Base-by-base conservation (phyloP, 768 basidiomycete species). In the Trametopsis cervina region DNA sequence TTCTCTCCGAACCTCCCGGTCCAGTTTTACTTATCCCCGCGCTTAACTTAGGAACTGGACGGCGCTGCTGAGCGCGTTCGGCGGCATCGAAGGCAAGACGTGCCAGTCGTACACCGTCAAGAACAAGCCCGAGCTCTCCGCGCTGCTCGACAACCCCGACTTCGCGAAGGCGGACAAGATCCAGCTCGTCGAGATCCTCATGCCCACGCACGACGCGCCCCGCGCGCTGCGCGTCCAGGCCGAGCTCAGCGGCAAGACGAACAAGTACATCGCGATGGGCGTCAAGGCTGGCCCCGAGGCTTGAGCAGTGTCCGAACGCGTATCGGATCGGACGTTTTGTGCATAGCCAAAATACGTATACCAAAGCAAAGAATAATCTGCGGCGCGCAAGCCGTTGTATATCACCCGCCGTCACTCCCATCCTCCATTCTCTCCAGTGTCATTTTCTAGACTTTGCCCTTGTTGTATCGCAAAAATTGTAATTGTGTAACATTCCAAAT, bases 141-240 rank as follows among this genome's bases (percentile, higher is more conserved):
- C 63, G 2, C 72, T 98, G 12, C 74, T 98, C 49, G 71, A 79
- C 4, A 72, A 86, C 59, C 49, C 66, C 2, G 60, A 67, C 6
- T 94, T 96, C 59, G 75, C 71, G 2, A 69, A 57, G 18, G 80
- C 85, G 2, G 71, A 80, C 46, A 77, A 76, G 64, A 81, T 88
- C 43, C 86, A 89, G 58, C 67, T 92, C 26, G 83, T 92, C 13
- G 90, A 93, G 65, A 76, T 93, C 7, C 64, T 82, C 50, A 89
- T 93, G 85, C 76, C 71, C 21, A 74, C 71, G 52, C 64, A 74
- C 22, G 90, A 93, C 61, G 85, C 86, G 0, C 90, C 90, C 3
- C 65, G 71, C 27, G 74, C 77, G 27, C 67, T 90, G 52, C 68
- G 74, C 57, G 63, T 71, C 44, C 77, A 81, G 56, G 71, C 77